These are phyloP conservation scores for Agaricales sp. DNA, from an alignment of 1,284 basidiomycete species.

Conservation along the genomic window DNA sequence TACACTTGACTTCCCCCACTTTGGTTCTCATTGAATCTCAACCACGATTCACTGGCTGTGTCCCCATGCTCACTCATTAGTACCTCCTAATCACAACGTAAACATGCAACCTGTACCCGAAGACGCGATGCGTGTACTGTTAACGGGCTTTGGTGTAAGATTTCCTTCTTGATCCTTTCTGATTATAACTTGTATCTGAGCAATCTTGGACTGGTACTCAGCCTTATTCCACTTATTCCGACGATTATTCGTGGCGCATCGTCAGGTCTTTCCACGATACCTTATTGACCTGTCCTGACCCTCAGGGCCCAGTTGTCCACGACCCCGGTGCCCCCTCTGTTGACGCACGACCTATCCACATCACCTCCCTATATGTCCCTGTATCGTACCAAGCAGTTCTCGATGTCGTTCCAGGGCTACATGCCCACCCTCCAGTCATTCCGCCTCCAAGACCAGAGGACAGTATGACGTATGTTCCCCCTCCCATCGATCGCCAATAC, in stretches of 20 bases:
- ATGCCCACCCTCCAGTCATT: slow-evolving; percentile 50
- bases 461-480: no score
- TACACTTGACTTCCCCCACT: neutral
- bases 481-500: slow-evolving; percentile 49
- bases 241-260: slow-evolving; percentile 13
- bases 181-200: neutral
- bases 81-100: neutral
- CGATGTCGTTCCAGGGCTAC: slow-evolving; percentile 44
- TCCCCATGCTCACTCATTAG: no score
- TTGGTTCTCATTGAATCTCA: no score
- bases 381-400: slow-evolving; percentile 55
- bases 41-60: no score
- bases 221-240: no score
- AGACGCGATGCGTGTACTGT: slow-evolving; percentile 33
- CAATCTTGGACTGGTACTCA: slow-evolving; percentile 1
- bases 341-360: slow-evolving; percentile 25
- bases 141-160: slow-evolving; percentile 55
- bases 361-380: slow-evolving; percentile 29
- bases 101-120: slow-evolving; percentile 6
- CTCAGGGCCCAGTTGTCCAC: neutral
- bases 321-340: neutral
- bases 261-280: neutral
- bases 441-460: slow-evolving; percentile 25
- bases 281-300: neutral
- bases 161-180: slow-evolving; percentile 7